Conservation (phyloP, 1,284 basidiomycete species). For the Lentinula novae-zelandiae region DNA sequence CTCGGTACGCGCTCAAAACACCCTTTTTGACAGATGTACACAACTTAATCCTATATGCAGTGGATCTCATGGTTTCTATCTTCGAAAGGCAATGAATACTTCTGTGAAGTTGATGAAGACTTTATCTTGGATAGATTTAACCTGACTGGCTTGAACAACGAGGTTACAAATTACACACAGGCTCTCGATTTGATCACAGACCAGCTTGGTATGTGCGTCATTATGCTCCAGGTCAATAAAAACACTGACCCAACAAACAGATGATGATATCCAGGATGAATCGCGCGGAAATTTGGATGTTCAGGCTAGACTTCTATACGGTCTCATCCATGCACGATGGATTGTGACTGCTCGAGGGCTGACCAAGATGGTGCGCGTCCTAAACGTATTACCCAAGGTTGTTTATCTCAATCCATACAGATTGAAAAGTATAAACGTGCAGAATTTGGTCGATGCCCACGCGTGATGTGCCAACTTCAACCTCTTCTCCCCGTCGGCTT, state of each 20-base stretch:
- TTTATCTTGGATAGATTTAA: slow-evolving; percentile 99
- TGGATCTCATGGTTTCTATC: slow-evolving; percentile 99
- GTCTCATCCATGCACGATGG: slow-evolving; percentile 95
- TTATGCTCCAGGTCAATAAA: neutral
- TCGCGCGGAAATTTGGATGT: slow-evolving; percentile 82
- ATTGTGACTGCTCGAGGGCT: slow-evolving; percentile 92
- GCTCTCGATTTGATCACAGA: slow-evolving; percentile 97
- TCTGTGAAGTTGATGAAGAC: slow-evolving; percentile 99
- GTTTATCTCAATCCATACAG: slow-evolving; percentile 35
- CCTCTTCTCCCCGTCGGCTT: slow-evolving; percentile 93
- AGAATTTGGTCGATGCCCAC: slow-evolving; percentile 94
- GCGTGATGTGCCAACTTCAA: slow-evolving; percentile 89
- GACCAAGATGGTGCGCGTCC: slow-evolving; percentile 84
- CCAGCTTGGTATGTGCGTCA: slow-evolving; percentile 65
- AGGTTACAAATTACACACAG: slow-evolving; percentile 92
- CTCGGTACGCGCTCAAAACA: slow-evolving; percentile 28
- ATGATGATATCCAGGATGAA: slow-evolving; percentile 80
- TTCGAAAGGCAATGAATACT: slow-evolving; percentile 97
- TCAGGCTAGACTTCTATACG: slow-evolving; percentile 88
- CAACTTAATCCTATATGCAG: slow-evolving; percentile 29
- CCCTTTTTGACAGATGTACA: slow-evolving; percentile 13
- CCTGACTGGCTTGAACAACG: slow-evolving; percentile 93
- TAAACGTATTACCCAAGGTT: neutral
- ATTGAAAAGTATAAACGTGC: slow-evolving; percentile 96
- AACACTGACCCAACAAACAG: slow-evolving; percentile 28